Conservation (phyloP, 2,329 filamentous ascomycete species). For the Fusarium coicis region DNA sequence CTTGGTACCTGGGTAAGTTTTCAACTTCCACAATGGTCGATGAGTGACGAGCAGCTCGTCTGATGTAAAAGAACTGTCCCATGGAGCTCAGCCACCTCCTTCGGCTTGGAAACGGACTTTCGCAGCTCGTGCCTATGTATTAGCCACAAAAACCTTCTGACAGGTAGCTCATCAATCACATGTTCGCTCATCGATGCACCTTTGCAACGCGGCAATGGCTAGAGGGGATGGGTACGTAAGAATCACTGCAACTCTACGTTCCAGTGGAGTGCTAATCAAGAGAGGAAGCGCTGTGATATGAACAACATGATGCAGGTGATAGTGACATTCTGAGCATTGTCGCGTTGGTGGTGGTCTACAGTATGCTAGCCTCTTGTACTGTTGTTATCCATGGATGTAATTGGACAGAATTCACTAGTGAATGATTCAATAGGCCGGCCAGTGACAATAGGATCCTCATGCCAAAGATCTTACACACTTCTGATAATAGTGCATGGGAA, state of each 20-base stretch:
- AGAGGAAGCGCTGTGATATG: constrained; percentile 22
- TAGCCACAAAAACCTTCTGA: background rate
- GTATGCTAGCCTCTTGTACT: background rate
- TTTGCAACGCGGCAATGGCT: background rate
- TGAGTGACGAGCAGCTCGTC: background rate
- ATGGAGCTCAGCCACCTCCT: background rate
- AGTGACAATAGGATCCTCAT: background rate
- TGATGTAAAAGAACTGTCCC: background rate
- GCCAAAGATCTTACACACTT: constrained; percentile 3
- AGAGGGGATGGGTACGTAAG: background rate
- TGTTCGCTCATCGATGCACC: constrained; percentile 28
- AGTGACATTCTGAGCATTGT: constrained; percentile 14
- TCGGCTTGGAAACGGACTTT: background rate
- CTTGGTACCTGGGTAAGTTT: background rate
- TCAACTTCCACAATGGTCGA: background rate
- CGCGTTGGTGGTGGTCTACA: constrained; percentile 1
- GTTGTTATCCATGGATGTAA: background rate
- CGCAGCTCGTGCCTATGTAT: background rate
- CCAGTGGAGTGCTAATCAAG: constrained; percentile 3
- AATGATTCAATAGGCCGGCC: constrained; percentile 21
- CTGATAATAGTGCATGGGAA: background rate
- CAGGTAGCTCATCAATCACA: constrained; percentile 25
- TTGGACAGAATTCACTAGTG: background rate
- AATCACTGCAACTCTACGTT: constrained; percentile 4
- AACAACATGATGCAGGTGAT: constrained; percentile 16